These are phyloP conservation scores for Bertia moriformis DNA, from an alignment of 2,329 filamentous ascomycete genomes.

Conservation along the genomic window DNA sequence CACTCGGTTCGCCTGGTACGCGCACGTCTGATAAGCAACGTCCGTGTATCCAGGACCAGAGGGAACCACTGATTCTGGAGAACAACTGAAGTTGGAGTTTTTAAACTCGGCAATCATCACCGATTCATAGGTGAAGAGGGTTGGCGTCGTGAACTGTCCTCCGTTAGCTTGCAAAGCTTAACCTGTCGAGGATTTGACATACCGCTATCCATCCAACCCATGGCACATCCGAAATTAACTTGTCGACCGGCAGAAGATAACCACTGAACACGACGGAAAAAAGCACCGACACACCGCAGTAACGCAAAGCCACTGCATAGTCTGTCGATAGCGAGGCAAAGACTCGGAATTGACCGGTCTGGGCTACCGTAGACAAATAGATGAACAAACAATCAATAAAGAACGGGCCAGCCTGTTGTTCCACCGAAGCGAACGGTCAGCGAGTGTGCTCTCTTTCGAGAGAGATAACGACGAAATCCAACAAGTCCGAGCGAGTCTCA, in stretches of 20 bases:
- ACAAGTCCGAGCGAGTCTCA: slow-evolving; percentile 63
- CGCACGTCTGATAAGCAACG: slow-evolving; percentile 67
- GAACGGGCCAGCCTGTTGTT: neutral
- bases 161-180: neutral
- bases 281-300: slow-evolving; percentile 65
- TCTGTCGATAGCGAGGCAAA: slow-evolving; percentile 63
- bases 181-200: slow-evolving; percentile 5
- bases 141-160: neutral
- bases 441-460: slow-evolving; percentile 49
- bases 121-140: slow-evolving; percentile 61
- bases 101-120: slow-evolving; percentile 83
- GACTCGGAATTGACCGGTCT: slow-evolving; percentile 40
- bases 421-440: slow-evolving; percentile 58
- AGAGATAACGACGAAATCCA: slow-evolving; percentile 65
- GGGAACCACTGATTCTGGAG: slow-evolving; percentile 53
- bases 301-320: slow-evolving; percentile 76
- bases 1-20: slow-evolving; percentile 54
- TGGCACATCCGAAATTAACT: slow-evolving; percentile 59
- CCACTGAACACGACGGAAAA: slow-evolving; percentile 68
- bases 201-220: slow-evolving; percentile 73
- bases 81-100: slow-evolving; percentile 29
- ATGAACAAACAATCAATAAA: neutral
- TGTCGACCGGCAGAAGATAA: slow-evolving; percentile 69
- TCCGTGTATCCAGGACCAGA: slow-evolving; percentile 56
- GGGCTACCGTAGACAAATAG: neutral